Base-by-base conservation (phyloP, 2,329 filamentous ascomycete species). In the Paraphaeosphaeria sporulosa region DNA sequence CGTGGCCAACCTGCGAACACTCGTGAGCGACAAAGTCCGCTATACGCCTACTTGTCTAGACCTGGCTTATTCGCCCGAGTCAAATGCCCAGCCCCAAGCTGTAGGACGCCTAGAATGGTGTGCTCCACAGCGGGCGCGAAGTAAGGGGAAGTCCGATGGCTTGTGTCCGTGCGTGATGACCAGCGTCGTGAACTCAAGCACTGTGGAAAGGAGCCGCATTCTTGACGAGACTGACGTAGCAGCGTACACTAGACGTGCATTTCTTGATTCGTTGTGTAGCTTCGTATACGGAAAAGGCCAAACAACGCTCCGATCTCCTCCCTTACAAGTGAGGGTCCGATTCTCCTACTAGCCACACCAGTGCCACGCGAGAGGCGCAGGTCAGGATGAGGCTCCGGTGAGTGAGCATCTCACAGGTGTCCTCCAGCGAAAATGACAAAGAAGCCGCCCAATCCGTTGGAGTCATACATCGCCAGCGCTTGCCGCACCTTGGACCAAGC, bases 341-440 rank as follows among this genome's bases (percentile, higher is more conserved):
- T 12, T 44, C 15, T 32, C 19, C 25, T 9, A 25, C 38, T 19
- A 34, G 52, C 23, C 17, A 21, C 36, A 15, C 10, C 23, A 17
- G 42, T 36, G 27, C 50, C 50, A 30, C 50, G 50, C 50, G 30
- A 17, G 30, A 46, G 27, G 27, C 40, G 52, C 42, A 46, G 40
- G 40, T 23, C 34, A 19, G 42, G 38, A 47, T 25, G 52, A 46
- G 44, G 52, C 42, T 46, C 27, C 42, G 47, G 52, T 55, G 19
- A 46, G 27, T 23, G 42, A 27, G 27, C 19, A n/a, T 47, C 25
- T n/a, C n/a, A 36, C 30, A n/a, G 27, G 42, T 36, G n/a, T 55
- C 52, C 25, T 43, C 40, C 52, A 55, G 21, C 23, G 30, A 55
- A 27, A 47, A 55, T 47, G 52, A 55, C 52, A 55, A 46, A 55